These are phyloP conservation scores for Phytophthora europaea DNA, from an alignment of 352 stramenopile genomes.

Conservation along the genomic window DNA sequence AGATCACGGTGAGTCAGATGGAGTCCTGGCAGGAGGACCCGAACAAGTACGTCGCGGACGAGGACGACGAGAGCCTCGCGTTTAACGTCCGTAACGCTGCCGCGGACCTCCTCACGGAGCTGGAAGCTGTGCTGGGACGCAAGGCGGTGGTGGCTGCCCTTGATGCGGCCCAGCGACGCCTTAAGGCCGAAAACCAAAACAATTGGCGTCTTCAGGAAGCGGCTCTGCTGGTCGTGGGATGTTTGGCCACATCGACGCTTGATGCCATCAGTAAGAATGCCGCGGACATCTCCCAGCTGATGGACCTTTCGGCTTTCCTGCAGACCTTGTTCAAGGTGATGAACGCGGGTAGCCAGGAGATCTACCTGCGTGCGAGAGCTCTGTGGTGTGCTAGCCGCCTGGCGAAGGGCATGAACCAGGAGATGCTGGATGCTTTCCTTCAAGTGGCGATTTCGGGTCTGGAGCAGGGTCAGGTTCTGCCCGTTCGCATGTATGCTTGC, in stretches of 20 bases:
- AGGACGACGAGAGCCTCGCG: conserved; percentile 85
- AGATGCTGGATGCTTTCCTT: conserved; percentile 80
- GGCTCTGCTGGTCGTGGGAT: conserved; percentile 76
- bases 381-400: conserved; percentile 86
- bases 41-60: conserved; percentile 88
- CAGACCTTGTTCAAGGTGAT: conserved; percentile 85
- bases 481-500: conserved; percentile 83
- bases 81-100: conserved; percentile 84
- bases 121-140: conserved; percentile 71
- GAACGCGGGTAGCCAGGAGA: conserved; percentile 68
- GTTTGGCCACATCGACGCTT: conserved; percentile 65
- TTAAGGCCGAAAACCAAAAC: conserved; percentile 53
- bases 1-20: conserved; percentile 82
- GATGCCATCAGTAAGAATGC: conserved; percentile 66
- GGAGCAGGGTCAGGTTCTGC: conserved; percentile 75
- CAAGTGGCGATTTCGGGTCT: conserved; percentile 80
- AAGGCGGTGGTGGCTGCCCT: conserved; percentile 69
- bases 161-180: conserved; percentile 68
- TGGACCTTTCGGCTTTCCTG: conserved; percentile 74
- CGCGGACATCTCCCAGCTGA: conserved; percentile 50
- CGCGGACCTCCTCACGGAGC: conserved; percentile 68
- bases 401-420: conserved; percentile 71
- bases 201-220: conserved; percentile 85
- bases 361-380: conserved; percentile 81
- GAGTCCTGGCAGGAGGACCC: conserved; percentile 82